phyloP scores from a whole-genome alignment of 345 rosid genomes.

The Geranium brycei region DNA sequence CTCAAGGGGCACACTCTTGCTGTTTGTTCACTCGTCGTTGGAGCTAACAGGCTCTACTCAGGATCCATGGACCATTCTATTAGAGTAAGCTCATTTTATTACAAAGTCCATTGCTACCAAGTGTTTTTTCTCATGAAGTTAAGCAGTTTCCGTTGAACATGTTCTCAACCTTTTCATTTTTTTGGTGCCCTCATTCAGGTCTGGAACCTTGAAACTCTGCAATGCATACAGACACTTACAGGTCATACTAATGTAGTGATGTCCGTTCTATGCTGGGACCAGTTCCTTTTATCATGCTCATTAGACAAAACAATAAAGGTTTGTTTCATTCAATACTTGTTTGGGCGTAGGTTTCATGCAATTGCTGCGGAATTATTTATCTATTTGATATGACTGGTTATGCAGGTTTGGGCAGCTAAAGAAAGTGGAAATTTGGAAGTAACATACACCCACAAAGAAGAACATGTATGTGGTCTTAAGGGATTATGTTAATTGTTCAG shows the following conservation, averaged over 20 bases:
- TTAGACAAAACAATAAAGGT: conserved; percentile 89
- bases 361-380: conserved; percentile 2
- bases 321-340: conserved; percentile 3
- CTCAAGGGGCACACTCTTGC: conserved; percentile 51
- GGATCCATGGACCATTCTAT: conserved; percentile 91
- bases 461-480: conserved; percentile 42
- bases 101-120: not conserved
- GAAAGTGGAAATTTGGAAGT: conserved; percentile 93
- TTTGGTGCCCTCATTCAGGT: conserved; percentile 31
- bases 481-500: not conserved
- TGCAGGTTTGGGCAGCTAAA: conserved; percentile 81
- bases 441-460: conserved; percentile 79
- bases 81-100: conserved; percentile 30
- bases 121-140: not conserved
- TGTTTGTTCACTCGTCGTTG: conserved; percentile 84
- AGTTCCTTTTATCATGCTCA: conserved; percentile 89
- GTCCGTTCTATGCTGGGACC: conserved; percentile 99
- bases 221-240: conserved; percentile 68
- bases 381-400: not conserved
- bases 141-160: too few relatives aligned
- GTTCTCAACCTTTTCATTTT: conserved; percentile 1
- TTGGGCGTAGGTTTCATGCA: not conserved
- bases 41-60: conserved; percentile 83
- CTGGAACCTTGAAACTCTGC: conserved; percentile 85
- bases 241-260: conserved; percentile 78